These are phyloP conservation scores for Cytospora mali DNA, from an alignment of 2,329 filamentous ascomycete genomes.

Conservation along the genomic window DNA sequence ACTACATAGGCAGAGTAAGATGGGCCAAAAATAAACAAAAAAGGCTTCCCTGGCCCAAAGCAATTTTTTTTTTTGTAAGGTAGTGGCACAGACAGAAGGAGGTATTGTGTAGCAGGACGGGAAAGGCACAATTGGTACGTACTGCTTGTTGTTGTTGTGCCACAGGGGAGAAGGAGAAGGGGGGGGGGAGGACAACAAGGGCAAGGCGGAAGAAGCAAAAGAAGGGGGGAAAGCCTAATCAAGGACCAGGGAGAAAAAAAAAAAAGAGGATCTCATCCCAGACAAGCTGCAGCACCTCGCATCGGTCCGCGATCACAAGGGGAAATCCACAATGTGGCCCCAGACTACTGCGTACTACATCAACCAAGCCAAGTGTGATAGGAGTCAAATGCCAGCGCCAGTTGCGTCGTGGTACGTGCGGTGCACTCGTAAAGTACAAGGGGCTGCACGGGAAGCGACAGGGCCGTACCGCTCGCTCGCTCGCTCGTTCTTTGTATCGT, in stretches of 20 bases:
- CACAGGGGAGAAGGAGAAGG: neutral
- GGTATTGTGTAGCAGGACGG: neutral
- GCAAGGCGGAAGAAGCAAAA: neutral
- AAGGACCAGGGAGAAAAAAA: neutral
- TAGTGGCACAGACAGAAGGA: neutral
- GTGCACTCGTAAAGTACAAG: neutral
- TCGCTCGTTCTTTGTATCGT: slow-evolving; percentile 8
- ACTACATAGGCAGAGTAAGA: neutral
- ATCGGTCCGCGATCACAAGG: slow-evolving; percentile 25
- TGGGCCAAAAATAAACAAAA: neutral
- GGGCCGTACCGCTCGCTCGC: slow-evolving; percentile 21
- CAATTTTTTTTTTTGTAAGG: neutral
- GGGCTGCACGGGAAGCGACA: slow-evolving; percentile 18
- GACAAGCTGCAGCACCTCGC: slow-evolving; percentile 19
- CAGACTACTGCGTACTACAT: neutral
- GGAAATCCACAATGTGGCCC: slow-evolving; percentile 20
- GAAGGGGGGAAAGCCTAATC: neutral
- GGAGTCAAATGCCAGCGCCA: slow-evolving; percentile 7
- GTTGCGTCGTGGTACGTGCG: slow-evolving; percentile 15
- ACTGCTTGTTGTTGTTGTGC: neutral
- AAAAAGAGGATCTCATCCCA: slow-evolving; percentile 11
- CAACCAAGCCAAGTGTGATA: neutral
- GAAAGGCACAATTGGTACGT: neutral
- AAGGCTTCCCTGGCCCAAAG: neutral
- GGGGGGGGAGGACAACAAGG: neutral